Base-by-base conservation (phyloP, 208 protist genomes). In the Sergeia podlipaevii region DNA sequence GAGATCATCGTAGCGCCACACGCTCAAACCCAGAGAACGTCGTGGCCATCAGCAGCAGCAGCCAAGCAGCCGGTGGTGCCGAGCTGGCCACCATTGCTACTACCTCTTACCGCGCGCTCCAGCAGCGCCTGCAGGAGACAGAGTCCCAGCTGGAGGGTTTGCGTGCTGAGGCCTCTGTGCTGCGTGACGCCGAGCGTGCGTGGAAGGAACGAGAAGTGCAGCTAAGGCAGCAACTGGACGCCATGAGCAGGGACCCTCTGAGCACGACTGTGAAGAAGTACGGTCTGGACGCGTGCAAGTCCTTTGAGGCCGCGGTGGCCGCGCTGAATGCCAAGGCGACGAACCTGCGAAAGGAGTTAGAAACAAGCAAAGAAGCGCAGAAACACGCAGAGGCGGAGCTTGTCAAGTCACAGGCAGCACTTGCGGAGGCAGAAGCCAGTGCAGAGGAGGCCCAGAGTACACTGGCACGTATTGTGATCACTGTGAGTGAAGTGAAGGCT, bases 231-330 rank as follows among this genome's bases (percentile, higher is more conserved):
- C 70, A 85, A 61, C 53, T 93, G n/a, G 74, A 78, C 17, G 43
- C 67, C 26, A 61, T 93, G 63, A 74, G 66, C 36, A 48, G 47
- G 32, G 77, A 93, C 56, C 86, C 86, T 5, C 58, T 93, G 28
- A 93, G 86, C 37, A 72, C 51, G 21, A 60, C 43, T 6, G 82
- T 77, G n/a, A 75, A 80, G 17, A 66, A 67, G 21, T 89, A 89
- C 66, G 86, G 86, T n/a, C 65, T 93, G 15, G 42, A 62, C 10
- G 70, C 76, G 26, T 83, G 70, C 37, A 37, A 36, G 20, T 59
- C 18, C 50, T 91, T 90, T 33, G 72, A 85, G 39, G 8, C 11
- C 3, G 18, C 3, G 39, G 15, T 6, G 23, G 37, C 26, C 13
- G n/a, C 17, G 36, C 21, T 57, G 30, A 32, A 62, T 26, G 66